These are phyloP conservation scores for Ogataea populi-albae DNA, from an alignment of 805 yeast genomes.

Conservation along the genomic window DNA sequence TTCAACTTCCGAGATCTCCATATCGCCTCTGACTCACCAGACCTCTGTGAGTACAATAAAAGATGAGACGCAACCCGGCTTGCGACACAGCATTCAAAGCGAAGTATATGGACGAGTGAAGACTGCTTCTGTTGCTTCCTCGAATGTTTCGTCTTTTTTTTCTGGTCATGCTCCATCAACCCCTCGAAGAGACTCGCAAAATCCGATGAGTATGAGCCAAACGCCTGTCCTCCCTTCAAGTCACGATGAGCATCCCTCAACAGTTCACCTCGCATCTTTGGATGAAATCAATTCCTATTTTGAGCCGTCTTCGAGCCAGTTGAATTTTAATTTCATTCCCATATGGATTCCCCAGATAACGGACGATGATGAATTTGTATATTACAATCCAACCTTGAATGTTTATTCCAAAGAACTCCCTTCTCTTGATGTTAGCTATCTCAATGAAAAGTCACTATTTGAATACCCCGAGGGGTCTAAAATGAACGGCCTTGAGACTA, in stretches of 20 bases:
- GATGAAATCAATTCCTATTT: constrained; percentile 30
- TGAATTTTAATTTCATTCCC: constrained; percentile 34
- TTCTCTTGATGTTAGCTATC: constrained; percentile 37
- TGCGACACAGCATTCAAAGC: constrained; percentile 1
- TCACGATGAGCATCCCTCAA: constrained; percentile 5
- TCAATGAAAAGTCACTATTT: constrained; percentile 33
- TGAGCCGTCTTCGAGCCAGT: constrained; percentile 22
- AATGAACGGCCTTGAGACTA: constrained; percentile 23
- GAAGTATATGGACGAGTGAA: constrained; percentile 8
- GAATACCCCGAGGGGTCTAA: constrained; percentile 27
- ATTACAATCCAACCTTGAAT: constrained; percentile 58
- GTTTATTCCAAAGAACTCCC: constrained; percentile 61
- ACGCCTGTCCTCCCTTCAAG: background rate
- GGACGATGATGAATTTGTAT: constrained; percentile 51
- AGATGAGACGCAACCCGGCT: constrained; percentile 7
- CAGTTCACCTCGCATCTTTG: constrained; percentile 21
- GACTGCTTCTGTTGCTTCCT: constrained; percentile 10
- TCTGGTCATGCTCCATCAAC: constrained; percentile 4
- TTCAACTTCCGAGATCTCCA: constrained; percentile 3
- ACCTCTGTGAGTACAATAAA: constrained; percentile 15
- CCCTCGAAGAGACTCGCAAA: constrained; percentile 6
- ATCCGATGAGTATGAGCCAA: background rate
- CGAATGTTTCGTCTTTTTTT: constrained; percentile 11
- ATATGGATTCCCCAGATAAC: constrained; percentile 66
- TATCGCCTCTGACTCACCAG: constrained; percentile 11